Base-by-base conservation (phyloP, 2,329 filamentous ascomycete species). In the Neocatenulostroma microsporum region DNA sequence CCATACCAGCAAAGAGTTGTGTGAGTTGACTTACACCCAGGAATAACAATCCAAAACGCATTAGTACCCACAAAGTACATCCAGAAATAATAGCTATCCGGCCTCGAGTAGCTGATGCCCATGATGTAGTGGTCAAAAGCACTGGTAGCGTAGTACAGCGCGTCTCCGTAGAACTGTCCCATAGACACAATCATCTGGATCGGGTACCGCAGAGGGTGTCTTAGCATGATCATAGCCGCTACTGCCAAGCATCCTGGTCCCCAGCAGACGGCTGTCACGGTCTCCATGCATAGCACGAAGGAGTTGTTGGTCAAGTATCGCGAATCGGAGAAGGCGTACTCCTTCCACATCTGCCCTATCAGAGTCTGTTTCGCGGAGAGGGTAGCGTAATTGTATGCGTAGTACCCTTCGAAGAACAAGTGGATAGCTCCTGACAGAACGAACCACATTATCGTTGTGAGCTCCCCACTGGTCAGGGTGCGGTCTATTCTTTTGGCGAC, bases 331-430 rank as follows among this genome's bases (percentile, higher is more conserved):
- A 88, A 71, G 3, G 84, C 73, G 58, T 94, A 94, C 62, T 94
- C 87, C 57, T 94, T 94, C 87, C 87, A 94, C 29, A 94, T 68
- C 65, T 94, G 85, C 3, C 81, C 84, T 39, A 88, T 81, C 6
- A 91, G 63, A 37, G 80, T 78, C 56, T 86, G 80, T 41, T 76
- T 76, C 9, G 73, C 67, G 0, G 78, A 76, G 57, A 94, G 71
- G 17, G 64, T 66, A 15, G 67, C 62, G 57, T 84, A 81, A 56
- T 88, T 77, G 45, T 74, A 60, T 44, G 87, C 71, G 56, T 86
- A 93, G 61, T 93, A 94, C 24, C 80, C 84, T 66, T 94, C 86
- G 59, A 94, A 94, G 54, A 82, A 79, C 37, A 82, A 70, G 62
- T 94, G 87, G 25, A 94, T 68, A 48, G 72, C 76, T 2, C 76